Percentiles rank a stretch among this genome's conserved stretches.
Conservation (phyloP, 1,139 yeast species). For the Wickerhamomyces sp. region DNA sequence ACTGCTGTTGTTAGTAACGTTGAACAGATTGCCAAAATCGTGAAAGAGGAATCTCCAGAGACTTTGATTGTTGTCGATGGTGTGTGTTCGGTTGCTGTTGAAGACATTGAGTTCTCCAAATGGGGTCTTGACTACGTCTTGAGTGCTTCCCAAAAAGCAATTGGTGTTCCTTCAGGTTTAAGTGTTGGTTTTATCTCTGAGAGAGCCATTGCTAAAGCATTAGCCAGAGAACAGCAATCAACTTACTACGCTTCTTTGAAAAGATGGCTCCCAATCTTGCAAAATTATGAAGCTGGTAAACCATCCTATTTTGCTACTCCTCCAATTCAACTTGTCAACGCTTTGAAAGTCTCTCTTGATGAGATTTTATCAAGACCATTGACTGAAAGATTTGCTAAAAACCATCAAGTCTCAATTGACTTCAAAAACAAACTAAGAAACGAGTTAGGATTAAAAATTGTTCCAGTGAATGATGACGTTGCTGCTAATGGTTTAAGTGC, state of each 20-base stretch:
- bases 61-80: constrained; percentile 87
- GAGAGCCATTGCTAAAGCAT: constrained; percentile 65
- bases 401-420: constrained; percentile 54
- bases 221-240: constrained; percentile 50
- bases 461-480: constrained; percentile 52
- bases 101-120: constrained; percentile 74
- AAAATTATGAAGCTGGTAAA: constrained; percentile 76
- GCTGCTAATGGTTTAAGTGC: constrained; percentile 91
- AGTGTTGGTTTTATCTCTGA: constrained; percentile 72
- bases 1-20: constrained; percentile 85
- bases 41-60: constrained; percentile 66
- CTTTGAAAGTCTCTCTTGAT: constrained; percentile 71
- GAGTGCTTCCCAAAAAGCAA: constrained; percentile 93
- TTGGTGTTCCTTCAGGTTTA: constrained; percentile 93
- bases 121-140: constrained; percentile 90
- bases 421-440: constrained; percentile 54
- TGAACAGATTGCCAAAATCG: constrained; percentile 54
- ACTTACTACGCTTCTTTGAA: constrained; percentile 72
- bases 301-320: constrained; percentile 94
- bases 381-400: constrained; percentile 59
- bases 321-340: constrained; percentile 80
- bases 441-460: constrained; percentile 65
- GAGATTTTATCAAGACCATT: constrained; percentile 63
- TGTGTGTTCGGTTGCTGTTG: constrained; percentile 92
- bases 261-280: constrained; percentile 88